Percentiles rank a stretch among this genome's conserved stretches.
Evolutionary conservation across 257 asterid genomes (phyloP).

Genomic region (Parsonsia alboflavescens): DNA sequence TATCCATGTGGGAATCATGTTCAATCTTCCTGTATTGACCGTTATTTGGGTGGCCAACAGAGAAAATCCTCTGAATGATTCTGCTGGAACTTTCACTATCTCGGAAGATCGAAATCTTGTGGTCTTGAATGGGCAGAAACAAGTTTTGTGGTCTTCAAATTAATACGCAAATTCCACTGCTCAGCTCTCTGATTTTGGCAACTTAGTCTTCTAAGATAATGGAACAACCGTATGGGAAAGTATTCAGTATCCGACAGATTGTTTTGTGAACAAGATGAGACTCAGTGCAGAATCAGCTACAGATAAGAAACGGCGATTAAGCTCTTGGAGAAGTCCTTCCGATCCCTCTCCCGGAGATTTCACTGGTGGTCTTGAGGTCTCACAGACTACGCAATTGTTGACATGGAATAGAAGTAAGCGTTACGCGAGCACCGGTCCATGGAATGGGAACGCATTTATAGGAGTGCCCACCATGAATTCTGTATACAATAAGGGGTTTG

Average conservation of each 20-base stretch:
- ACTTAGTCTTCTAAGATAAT: constrained; percentile 35
- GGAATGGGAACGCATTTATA: constrained; percentile 25
- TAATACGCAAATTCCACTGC: constrained; percentile 26
- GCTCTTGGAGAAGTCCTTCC: constrained; percentile 35
- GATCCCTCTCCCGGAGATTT: constrained; percentile 50
- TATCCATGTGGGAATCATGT: constrained; percentile 35
- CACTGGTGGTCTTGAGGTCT: constrained; percentile 19
- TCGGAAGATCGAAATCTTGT: constrained; percentile 39
- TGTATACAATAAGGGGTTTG: constrained; percentile 4
- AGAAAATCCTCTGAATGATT: constrained; percentile 35
- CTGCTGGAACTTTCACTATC: constrained; percentile 32
- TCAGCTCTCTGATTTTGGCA: constrained; percentile 43
- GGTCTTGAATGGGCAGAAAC: constrained; percentile 25
- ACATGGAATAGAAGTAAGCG: constrained; percentile 28
- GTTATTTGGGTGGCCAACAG: constrained; percentile 58
- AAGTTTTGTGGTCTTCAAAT: constrained; percentile 35
- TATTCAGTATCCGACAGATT: constrained; percentile 29
- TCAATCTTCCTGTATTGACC: constrained; percentile 19
- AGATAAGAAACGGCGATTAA: constrained; percentile 19
- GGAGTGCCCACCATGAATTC: constrained; percentile 17
- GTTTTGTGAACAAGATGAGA: constrained; percentile 36
- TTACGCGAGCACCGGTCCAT: constrained; percentile 46
- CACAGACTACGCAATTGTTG: constrained; percentile 27
- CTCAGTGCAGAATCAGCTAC: constrained; percentile 24
- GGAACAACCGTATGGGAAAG: constrained; percentile 47